A percentile compares a stretch with the other conserved stretches of the same genome.
Conservation (phyloP, 139 green algal species). For the Diplosphaera chodatii region DNA sequence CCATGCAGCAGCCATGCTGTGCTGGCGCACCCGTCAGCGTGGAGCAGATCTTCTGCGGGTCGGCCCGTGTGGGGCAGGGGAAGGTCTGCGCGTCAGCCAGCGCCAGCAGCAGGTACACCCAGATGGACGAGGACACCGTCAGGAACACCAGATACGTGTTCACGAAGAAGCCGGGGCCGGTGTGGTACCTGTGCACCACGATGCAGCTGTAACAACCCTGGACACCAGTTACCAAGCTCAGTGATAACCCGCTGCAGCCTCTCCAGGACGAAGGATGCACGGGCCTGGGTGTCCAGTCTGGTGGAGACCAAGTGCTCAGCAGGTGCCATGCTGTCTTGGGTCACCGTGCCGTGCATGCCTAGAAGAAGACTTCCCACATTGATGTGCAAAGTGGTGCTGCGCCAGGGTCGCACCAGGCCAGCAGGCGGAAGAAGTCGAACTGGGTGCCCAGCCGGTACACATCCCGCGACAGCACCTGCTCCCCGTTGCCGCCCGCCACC, state of each 20-base stretch:
- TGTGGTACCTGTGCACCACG: slow-evolving; percentile 11
- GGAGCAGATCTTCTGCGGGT: not conserved
- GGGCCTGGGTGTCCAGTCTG: too few species aligned
- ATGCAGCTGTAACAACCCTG: too few species aligned
- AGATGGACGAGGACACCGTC: slow-evolving; percentile 62
- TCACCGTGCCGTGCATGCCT: too few species aligned
- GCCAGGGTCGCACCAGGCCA: slow-evolving; percentile 30
- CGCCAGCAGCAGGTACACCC: slow-evolving; percentile 44
- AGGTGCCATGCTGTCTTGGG: too few species aligned
- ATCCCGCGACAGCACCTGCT: slow-evolving; percentile 77
- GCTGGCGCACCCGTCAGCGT: not conserved
- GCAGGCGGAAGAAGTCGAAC: slow-evolving; percentile 74
- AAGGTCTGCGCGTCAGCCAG: slow-evolving; percentile 20
- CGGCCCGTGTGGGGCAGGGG: not conserved
- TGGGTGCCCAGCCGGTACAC: slow-evolving; percentile 61
- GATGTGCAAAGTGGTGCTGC: too few species aligned
- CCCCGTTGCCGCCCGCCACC: slow-evolving; percentile 70
- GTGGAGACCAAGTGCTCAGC: too few species aligned
- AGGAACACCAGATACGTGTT: slow-evolving; percentile 67
- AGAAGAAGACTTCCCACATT: too few species aligned
- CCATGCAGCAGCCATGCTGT: too few species aligned
- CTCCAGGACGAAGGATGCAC: too few species aligned
- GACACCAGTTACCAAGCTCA: too few species aligned
- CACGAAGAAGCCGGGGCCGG: slow-evolving; percentile 64
- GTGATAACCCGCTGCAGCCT: too few species aligned